These are phyloP conservation scores for Hibiscus tridactylites DNA, from an alignment of 345 rosid genomes.

Conservation along the genomic window DNA sequence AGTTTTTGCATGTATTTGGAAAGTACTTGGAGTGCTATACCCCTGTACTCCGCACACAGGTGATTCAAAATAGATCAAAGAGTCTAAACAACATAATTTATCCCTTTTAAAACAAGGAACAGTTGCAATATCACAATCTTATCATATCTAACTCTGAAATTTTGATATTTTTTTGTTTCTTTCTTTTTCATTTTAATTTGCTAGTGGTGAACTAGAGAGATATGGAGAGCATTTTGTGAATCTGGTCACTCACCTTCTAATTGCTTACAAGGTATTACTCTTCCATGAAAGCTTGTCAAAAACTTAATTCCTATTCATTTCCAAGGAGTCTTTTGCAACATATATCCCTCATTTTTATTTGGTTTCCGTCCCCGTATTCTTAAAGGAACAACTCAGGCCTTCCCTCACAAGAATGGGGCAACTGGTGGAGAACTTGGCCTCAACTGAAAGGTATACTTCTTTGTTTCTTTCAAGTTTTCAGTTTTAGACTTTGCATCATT, in stretches of 20 bases:
- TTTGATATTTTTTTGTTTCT: neutral
- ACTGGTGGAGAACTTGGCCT: constrained; percentile 37
- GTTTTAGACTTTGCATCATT: neutral
- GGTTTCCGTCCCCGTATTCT: neutral
- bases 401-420: constrained; percentile 30
- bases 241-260: constrained; percentile 54
- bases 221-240: constrained; percentile 53
- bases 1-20: neutral
- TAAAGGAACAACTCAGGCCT: constrained; percentile 53
- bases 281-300: neutral
- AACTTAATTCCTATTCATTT: neutral
- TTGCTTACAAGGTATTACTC: constrained; percentile 53
- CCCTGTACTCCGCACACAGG: no score
- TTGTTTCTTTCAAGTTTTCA: constrained; percentile 12
- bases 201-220: constrained; percentile 65
- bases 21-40: no score
- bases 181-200: constrained; percentile 15
- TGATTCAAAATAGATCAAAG: no score
- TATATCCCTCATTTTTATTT: neutral
- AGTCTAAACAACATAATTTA: no score
- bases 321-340: neutral
- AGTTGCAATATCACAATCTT: neutral
- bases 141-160: neutral
- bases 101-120: no score
- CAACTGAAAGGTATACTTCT: constrained; percentile 42